phyloP scores from a whole-genome alignment of 805 yeast genomes.

The Barnettozyma wickerhamii region DNA sequence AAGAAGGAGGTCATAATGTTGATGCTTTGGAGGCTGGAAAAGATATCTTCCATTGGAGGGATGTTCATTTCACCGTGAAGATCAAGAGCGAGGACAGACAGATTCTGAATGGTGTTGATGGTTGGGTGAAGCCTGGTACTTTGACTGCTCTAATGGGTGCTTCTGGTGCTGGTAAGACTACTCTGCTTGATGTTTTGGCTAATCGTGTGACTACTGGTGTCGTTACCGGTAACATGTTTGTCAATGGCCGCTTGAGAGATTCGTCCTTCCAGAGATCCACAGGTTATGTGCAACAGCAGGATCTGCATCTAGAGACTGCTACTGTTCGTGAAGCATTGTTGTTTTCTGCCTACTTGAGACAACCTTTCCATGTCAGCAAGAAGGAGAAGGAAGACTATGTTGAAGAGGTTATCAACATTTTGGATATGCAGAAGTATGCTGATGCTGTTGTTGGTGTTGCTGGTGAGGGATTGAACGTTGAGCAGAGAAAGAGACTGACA shows the following conservation, averaged over 20 bases:
- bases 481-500: conserved; percentile 60
- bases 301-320: conserved; percentile 58
- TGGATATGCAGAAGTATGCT: conserved; percentile 61
- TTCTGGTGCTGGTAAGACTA: conserved; percentile 81
- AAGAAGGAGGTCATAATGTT: conserved; percentile 17
- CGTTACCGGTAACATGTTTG: conserved; percentile 64
- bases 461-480: conserved; percentile 65
- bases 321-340: conserved; percentile 71
- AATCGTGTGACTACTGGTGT: conserved; percentile 69
- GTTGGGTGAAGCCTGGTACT: conserved; percentile 83
- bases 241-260: conserved; percentile 58
- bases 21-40: conserved; percentile 31
- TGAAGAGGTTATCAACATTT: conserved; percentile 55
- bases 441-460: conserved; percentile 73
- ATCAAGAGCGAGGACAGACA: conserved; percentile 57
- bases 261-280: conserved; percentile 53
- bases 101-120: conserved; percentile 63
- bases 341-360: conserved; percentile 66
- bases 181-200: conserved; percentile 65
- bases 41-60: conserved; percentile 73
- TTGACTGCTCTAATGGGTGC: conserved; percentile 76
- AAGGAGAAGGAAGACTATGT: conserved; percentile 62
- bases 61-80: conserved; percentile 65
- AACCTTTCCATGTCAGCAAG: conserved; percentile 46
- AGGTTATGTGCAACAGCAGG: conserved; percentile 73